Base-by-base conservation (phyloP, 805 yeast genomes). In the Pichia kluyveri region DNA sequence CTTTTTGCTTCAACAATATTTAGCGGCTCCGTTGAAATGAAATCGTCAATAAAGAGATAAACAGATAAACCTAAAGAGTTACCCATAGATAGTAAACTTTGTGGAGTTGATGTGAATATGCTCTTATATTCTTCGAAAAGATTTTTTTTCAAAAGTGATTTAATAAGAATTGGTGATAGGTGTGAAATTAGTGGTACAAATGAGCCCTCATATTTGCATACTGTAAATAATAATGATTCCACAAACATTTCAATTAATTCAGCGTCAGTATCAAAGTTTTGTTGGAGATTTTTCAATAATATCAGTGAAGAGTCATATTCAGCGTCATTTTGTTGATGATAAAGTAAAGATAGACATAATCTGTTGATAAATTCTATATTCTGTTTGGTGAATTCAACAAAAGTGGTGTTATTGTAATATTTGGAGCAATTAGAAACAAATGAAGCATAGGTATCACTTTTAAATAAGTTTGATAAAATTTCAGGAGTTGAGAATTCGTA, bases 401-500 rank as follows among this genome's bases (percentile, higher is more conserved):
- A 52, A 2, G 53, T 42, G 1, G 53, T 59, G 28, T 55, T 56
- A 23, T 57, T 51, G 28, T 56, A 59, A 49, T 64, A 44, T 12
- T 30, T 17, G 26, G 48, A 45, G 48, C 67, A 62, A 6, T 60
- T 54, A 0, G 41, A 46, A 26, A 65, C 47, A 41, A 63, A 57
- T 1, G 36, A 42, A 5, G 48, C 42, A 2, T 60, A 44, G 9
- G 58, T 50, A 10, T 53, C 51, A 12, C 52, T 46, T 4, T 56
- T 47, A 52, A 65, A 75, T 9, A 76, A 50, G 31, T 61, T 62
- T 1, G 51, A 12, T 0, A 71, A 53, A 26, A 70, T 67, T 1
- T 65, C 66, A 7, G 62, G 57, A 5, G 63, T 68, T 8, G 74
- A 41, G 36, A 74, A 60, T 48, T 56, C 57, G 53, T 58, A 67